Conservation (phyloP, 352 stramenopile species). For the Detonula confervacea region DNA sequence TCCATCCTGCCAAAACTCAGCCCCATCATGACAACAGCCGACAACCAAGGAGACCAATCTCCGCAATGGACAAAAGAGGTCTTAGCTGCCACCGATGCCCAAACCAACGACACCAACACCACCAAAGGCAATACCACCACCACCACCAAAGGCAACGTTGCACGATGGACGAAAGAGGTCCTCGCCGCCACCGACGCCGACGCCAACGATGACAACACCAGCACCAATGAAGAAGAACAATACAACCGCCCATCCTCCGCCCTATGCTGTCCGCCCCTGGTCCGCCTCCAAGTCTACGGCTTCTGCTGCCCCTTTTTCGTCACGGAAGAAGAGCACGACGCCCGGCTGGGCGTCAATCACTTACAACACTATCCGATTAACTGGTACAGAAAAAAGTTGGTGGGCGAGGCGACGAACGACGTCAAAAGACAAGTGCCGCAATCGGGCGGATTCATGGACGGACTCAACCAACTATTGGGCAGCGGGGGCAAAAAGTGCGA, state of each 20-base stretch:
- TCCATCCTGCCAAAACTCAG: neutral
- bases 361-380: constrained; percentile 45
- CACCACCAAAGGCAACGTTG: neutral
- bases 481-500: neutral
- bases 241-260: neutral
- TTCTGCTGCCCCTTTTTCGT: constrained; percentile 48
- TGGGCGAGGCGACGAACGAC: neutral
- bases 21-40: neutral
- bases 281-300: constrained; percentile 23
- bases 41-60: neutral
- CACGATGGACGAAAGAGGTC: neutral
- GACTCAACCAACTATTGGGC: constrained; percentile 15
- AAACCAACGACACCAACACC: neutral
- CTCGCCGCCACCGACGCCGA: neutral
- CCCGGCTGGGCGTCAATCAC: constrained; percentile 7
- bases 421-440: neutral
- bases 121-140: too few relatives aligned
- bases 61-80: neutral
- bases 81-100: neutral
- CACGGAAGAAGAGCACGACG: constrained; percentile 33
- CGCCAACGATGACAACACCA: neutral
- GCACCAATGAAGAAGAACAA: neutral
- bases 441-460: constrained; percentile 33
- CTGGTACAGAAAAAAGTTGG: constrained; percentile 42
- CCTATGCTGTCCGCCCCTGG: constrained; percentile 27